phyloP scores from a whole-genome alignment of 805 yeast genomes.

The Myxozyma monticola region DNA sequence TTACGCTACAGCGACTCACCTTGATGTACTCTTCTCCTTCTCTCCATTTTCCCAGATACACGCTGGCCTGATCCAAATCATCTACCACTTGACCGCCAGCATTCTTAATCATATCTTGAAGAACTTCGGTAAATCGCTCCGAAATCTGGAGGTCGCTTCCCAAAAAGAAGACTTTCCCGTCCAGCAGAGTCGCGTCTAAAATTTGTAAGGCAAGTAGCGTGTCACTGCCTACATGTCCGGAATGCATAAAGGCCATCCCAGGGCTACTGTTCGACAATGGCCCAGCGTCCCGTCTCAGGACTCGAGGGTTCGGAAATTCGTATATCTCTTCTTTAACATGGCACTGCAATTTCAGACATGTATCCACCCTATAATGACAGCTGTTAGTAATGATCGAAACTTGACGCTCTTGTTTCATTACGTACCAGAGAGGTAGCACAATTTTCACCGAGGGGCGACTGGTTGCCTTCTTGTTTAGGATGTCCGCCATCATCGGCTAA shows the following conservation, averaged over 20 bases:
- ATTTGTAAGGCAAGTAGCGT: too few relatives aligned
- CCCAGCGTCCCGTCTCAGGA: slow-evolving; percentile 22
- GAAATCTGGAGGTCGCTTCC: slow-evolving; percentile 43
- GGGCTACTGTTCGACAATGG: background rate
- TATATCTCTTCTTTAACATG: slow-evolving; percentile 57
- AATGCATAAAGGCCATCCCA: slow-evolving; percentile 10
- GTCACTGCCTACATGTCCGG: too few relatives aligned
- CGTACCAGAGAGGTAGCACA: slow-evolving; percentile 62
- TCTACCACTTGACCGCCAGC: slow-evolving; percentile 42
- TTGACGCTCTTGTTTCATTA: background rate
- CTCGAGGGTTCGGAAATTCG: slow-evolving; percentile 44
- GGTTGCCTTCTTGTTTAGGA: background rate
- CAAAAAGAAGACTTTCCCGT: slow-evolving; percentile 1
- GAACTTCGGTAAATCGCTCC: slow-evolving; percentile 56
- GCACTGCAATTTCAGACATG: slow-evolving; percentile 56
- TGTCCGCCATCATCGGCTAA: background rate
- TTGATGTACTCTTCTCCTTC: slow-evolving; percentile 54
- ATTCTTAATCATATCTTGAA: slow-evolving; percentile 52
- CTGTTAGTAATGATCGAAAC: background rate
- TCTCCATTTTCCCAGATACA: slow-evolving; percentile 64
- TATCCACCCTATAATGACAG: slow-evolving; percentile 57
- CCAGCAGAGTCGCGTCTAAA: background rate
- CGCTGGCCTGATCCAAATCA: slow-evolving; percentile 51
- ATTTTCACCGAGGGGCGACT: slow-evolving; percentile 39
- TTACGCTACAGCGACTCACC: too few relatives aligned